A percentile compares a stretch with the other conserved stretches of the same genome.
These are phyloP conservation scores for Simplicillium aogashimaense DNA, from an alignment of 2,329 filamentous ascomycete genomes.

Conservation along the genomic window DNA sequence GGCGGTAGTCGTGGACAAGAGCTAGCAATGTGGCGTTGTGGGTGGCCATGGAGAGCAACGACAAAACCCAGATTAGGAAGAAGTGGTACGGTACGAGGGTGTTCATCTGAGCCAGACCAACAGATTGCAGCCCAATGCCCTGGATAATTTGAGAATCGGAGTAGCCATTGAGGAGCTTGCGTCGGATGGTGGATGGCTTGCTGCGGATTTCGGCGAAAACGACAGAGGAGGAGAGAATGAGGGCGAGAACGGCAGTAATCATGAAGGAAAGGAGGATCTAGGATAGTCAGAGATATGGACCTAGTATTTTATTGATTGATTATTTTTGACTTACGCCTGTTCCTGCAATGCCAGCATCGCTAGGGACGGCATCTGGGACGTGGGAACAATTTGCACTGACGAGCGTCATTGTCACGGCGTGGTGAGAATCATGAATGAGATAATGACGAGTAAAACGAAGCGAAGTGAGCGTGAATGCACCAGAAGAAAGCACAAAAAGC, in stretches of 20 bases:
- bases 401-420: not conserved
- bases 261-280: constrained; percentile 57
- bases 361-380: constrained; percentile 31
- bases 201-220: constrained; percentile 42
- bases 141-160: constrained; percentile 61
- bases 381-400: constrained; percentile 26
- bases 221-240: constrained; percentile 44
- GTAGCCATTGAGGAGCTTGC: constrained; percentile 55
- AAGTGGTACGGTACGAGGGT: constrained; percentile 58
- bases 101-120: constrained; percentile 50
- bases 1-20: constrained; percentile 53
- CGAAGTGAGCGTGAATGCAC: too few relatives aligned
- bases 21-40: constrained; percentile 57
- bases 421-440: too few relatives aligned
- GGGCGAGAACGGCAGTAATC: constrained; percentile 48
- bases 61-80: constrained; percentile 62
- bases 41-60: constrained; percentile 52
- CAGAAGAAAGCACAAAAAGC: too few relatives aligned
- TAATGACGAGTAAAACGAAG: too few relatives aligned
- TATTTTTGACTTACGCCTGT: constrained; percentile 33
- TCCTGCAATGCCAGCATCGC: constrained; percentile 49
- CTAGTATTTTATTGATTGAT: not conserved
- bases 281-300: not conserved
- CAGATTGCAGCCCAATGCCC: constrained; percentile 56
- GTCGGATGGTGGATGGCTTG: constrained; percentile 41